A percentile compares a stretch with the other conserved stretches of the same genome.
Evolutionary conservation across 768 basidiomycete species (phyloP).

Genomic region (Pholiota conissans): DNA sequence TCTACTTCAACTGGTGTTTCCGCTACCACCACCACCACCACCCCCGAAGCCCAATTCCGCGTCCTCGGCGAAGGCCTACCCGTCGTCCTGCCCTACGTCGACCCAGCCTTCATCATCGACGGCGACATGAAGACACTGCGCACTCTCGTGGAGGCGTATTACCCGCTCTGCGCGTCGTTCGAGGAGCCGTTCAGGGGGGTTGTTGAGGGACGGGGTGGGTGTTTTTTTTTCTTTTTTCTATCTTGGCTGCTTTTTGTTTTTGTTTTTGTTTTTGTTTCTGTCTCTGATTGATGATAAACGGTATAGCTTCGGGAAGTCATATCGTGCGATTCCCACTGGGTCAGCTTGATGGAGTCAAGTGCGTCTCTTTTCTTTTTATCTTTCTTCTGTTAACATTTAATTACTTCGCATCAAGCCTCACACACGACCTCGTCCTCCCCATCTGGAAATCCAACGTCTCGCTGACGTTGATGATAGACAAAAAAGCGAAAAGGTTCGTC

Average conservation of each 20-base stretch:
- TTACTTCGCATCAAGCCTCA: slow-evolving; percentile 43
- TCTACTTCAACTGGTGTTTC: too few species aligned
- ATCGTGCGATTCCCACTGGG: slow-evolving; percentile 68
- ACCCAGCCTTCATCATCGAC: slow-evolving; percentile 58
- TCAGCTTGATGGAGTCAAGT: slow-evolving; percentile 53
- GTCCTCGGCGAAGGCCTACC: slow-evolving; percentile 85
- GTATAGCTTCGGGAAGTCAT: slow-evolving; percentile 70
- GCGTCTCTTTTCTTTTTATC: not conserved
- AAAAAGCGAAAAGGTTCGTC: slow-evolving; percentile 88
- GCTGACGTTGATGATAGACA: slow-evolving; percentile 91
- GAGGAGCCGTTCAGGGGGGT: slow-evolving; percentile 53
- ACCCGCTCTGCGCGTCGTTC: slow-evolving; percentile 73
- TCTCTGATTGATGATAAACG: too few species aligned
- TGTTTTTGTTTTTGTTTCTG: slow-evolving; percentile 8
- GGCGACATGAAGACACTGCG: slow-evolving; percentile 58
- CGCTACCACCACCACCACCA: not conserved
- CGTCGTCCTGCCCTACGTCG: slow-evolving; percentile 80
- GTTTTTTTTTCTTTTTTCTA: too few species aligned
- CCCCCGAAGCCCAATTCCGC: slow-evolving; percentile 60
- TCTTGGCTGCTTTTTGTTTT: too few species aligned
- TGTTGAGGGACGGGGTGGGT: slow-evolving; percentile 57
- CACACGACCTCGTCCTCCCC: slow-evolving; percentile 86
- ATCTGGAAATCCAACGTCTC: slow-evolving; percentile 94
- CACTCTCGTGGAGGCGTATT: slow-evolving; percentile 74
- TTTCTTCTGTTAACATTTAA: not conserved